Conservation (phyloP, 2,329 filamentous ascomycete species). For the Spiromastix sp. region DNA sequence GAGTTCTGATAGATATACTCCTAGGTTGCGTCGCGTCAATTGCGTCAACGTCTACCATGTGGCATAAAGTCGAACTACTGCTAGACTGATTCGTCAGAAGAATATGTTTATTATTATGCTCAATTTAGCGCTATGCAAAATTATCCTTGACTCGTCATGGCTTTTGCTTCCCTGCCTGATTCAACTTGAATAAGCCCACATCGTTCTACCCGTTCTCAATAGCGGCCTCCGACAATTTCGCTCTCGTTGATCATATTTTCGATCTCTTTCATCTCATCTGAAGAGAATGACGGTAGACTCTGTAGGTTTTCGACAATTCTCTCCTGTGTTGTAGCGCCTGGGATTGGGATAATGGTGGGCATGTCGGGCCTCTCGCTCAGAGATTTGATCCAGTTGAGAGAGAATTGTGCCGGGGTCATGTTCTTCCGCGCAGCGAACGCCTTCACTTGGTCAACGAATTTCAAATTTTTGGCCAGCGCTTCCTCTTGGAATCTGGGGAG, state of each 20-base stretch:
- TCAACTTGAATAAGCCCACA: too few relatives aligned
- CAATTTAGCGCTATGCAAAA: too few relatives aligned
- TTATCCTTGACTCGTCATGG: too few relatives aligned
- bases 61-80: too few relatives aligned
- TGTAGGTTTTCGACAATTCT: conserved; percentile 26
- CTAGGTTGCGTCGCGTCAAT: too few relatives aligned
- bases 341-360: conserved; percentile 31
- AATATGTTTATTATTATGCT: neutral
- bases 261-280: conserved; percentile 38
- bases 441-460: conserved; percentile 37
- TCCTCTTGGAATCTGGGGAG: conserved; percentile 42
- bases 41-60: too few relatives aligned
- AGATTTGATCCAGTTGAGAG: conserved; percentile 38
- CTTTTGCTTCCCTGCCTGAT: too few relatives aligned
- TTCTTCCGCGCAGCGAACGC: conserved; percentile 36
- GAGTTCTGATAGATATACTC: too few relatives aligned
- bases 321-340: conserved; percentile 25
- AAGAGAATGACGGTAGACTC: conserved; percentile 20
- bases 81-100: neutral
- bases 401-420: conserved; percentile 36
- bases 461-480: conserved; percentile 40
- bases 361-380: conserved; percentile 33
- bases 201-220: conserved; percentile 8
- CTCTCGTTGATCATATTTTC: conserved; percentile 40
- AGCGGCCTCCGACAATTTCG: conserved; percentile 24